Percentiles rank a stretch among this genome's conserved stretches.
These are phyloP conservation scores for Colletotrichum karsti DNA, from an alignment of 2,329 filamentous ascomycete genomes.

Conservation along the genomic window DNA sequence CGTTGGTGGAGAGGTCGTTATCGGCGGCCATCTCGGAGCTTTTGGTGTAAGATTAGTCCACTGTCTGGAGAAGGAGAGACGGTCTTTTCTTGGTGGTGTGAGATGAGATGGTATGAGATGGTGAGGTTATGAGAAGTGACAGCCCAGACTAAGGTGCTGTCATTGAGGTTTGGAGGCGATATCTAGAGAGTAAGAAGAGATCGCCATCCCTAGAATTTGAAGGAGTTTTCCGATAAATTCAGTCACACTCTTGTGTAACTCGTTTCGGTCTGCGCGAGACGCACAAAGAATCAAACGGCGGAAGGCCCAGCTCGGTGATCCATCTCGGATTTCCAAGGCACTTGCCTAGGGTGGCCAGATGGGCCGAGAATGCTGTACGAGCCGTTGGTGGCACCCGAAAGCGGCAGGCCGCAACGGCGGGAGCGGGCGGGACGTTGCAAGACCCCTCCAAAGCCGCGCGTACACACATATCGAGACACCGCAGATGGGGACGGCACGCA, in stretches of 20 bases:
- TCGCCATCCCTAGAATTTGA: neutral
- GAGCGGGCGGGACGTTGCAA: neutral
- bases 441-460: neutral
- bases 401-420: conserved; percentile 14
- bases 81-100: neutral
- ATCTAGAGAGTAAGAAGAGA: neutral
- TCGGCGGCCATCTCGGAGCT: conserved; percentile 46
- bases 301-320: neutral
- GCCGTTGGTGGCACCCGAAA: conserved; percentile 1
- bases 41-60: neutral
- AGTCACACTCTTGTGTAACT: neutral
- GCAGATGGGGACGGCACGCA: too few species aligned
- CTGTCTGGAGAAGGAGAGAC: too few species aligned
- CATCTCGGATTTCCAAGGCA: conserved; percentile 13
- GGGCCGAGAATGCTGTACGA: neutral
- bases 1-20: conserved; percentile 39
- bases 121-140: neutral
- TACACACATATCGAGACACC: neutral
- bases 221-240: neutral
- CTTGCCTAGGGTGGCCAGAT: neutral
- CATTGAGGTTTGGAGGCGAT: neutral
- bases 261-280: neutral
- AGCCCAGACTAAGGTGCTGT: neutral
- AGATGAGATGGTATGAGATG: neutral
- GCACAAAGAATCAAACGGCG: neutral